A percentile compares a stretch with the other conserved stretches of the same genome.
These are phyloP conservation scores for Pyrus betulifolia DNA, from an alignment of 306 rosid genomes.

Conservation along the genomic window DNA sequence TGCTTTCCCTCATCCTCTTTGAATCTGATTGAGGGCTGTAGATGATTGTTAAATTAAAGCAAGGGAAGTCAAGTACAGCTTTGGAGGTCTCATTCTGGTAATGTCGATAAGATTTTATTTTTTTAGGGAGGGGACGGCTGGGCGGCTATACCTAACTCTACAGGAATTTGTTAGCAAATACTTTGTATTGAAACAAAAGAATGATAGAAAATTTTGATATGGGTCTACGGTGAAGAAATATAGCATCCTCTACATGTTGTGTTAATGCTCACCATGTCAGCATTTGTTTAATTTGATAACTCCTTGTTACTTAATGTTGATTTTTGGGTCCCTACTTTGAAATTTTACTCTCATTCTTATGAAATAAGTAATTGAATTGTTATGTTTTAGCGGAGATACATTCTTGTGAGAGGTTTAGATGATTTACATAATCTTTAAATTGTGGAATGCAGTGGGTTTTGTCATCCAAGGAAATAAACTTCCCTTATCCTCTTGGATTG, in stretches of 20 bases:
- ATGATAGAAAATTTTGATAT: neutral
- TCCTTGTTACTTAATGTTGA: neutral
- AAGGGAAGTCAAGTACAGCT: neutral
- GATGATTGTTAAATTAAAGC: neutral
- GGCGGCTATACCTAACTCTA: neutral
- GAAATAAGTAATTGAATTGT: neutral
- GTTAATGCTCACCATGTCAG: neutral
- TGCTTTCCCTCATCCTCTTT: too few species aligned
- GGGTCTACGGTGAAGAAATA: neutral
- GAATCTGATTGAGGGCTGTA: neutral
- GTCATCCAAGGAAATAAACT: slow-evolving; percentile 95
- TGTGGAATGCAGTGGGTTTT: slow-evolving; percentile 80
- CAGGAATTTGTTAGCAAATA: neutral
- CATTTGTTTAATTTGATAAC: neutral
- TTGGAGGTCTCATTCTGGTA: neutral
- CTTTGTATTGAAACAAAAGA: neutral
- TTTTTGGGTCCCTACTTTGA: neutral
- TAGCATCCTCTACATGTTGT: neutral
- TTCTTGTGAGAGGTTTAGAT: neutral
- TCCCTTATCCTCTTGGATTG: slow-evolving; percentile 94
- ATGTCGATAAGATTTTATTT: neutral
- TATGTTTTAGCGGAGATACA: neutral
- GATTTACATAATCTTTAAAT: slow-evolving; percentile 21
- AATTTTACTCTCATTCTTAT: neutral
- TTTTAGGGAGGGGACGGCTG: too few species aligned